A percentile compares a stretch with the other conserved stretches of the same genome.
phyloP scores from a whole-genome alignment of 768 basidiomycete species.

The Hypsizygus marmoreus region DNA sequence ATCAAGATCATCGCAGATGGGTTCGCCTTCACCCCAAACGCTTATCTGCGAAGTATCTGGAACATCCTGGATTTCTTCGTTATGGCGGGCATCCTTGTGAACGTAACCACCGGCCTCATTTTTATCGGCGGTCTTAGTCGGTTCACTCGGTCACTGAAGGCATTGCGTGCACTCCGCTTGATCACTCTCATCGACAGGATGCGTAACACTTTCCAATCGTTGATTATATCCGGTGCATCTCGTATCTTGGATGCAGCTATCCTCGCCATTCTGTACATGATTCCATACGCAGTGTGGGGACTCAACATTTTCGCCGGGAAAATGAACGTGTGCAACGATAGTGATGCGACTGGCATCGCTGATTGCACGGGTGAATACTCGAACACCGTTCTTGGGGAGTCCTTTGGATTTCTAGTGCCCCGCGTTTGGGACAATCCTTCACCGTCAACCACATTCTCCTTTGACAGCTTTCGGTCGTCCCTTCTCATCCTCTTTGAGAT shows the following conservation, averaged over 20 bases:
- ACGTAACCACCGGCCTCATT: conserved; percentile 69
- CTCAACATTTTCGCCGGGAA: conserved; percentile 88
- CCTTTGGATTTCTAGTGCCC: conserved; percentile 75
- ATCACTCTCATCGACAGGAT: conserved; percentile 89
- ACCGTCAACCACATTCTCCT: conserved; percentile 82
- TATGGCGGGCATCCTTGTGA: conserved; percentile 74
- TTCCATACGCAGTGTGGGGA: conserved; percentile 92
- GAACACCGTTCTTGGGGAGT: conserved; percentile 58
- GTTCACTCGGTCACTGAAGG: conserved; percentile 84
- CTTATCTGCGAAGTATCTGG: conserved; percentile 91
- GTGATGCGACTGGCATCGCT: conserved; percentile 46
- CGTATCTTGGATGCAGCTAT: conserved; percentile 90
- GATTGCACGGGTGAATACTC: conserved; percentile 79
- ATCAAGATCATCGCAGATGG: conserved; percentile 95
- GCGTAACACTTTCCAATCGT: conserved; percentile 81
- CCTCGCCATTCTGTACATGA: conserved; percentile 88
- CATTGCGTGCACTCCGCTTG: conserved; percentile 82
- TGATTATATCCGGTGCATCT: conserved; percentile 83
- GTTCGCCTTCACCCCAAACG: conserved; percentile 87
- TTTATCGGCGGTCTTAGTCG: conserved; percentile 80
- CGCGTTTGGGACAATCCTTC: conserved; percentile 89
- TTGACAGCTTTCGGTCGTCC: conserved; percentile 83
- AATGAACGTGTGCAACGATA: conserved; percentile 86
- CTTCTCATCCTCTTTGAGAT: conserved; percentile 95
- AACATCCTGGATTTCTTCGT: conserved; percentile 89